phyloP scores from a whole-genome alignment of 75 land plant species.

The Sequoiadendron giganteum region DNA sequence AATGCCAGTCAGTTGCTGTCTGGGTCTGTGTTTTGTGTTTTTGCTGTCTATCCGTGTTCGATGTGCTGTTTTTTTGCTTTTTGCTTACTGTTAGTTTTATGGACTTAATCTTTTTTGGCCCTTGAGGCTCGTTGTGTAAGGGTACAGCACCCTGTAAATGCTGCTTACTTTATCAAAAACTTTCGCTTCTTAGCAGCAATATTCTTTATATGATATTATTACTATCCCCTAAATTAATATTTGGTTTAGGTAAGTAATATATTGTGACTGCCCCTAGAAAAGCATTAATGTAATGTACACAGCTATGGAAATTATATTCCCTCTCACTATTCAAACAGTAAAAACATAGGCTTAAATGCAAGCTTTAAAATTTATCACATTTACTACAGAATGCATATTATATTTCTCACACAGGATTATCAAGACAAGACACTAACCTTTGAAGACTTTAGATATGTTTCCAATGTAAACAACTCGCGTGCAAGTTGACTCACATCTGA shows the following conservation, averaged over 20 bases:
- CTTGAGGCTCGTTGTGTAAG: no score
- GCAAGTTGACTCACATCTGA: conserved; percentile 7
- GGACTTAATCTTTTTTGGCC: no score
- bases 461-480: background rate
- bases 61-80: no score
- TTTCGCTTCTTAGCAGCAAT: background rate
- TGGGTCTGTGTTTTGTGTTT: no score
- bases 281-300: background rate
- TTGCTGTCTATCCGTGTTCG: no score
- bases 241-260: background rate
- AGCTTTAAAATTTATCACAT: background rate
- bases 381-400: background rate
- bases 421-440: background rate
- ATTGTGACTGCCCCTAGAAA: background rate
- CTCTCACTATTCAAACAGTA: background rate
- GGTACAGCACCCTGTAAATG: no score
- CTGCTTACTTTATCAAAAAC: no score
- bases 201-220: background rate
- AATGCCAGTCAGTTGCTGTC: no score
- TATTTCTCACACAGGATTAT: background rate
- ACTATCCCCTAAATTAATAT: background rate
- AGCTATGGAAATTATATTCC: background rate
- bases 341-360: background rate
- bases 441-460: background rate
- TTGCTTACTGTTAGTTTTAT: no score